A percentile compares a stretch with the other conserved stretches of the same genome.
These are phyloP conservation scores for Pythium myriotylum DNA, from an alignment of 352 stramenopile species.

Conservation along the genomic window DNA sequence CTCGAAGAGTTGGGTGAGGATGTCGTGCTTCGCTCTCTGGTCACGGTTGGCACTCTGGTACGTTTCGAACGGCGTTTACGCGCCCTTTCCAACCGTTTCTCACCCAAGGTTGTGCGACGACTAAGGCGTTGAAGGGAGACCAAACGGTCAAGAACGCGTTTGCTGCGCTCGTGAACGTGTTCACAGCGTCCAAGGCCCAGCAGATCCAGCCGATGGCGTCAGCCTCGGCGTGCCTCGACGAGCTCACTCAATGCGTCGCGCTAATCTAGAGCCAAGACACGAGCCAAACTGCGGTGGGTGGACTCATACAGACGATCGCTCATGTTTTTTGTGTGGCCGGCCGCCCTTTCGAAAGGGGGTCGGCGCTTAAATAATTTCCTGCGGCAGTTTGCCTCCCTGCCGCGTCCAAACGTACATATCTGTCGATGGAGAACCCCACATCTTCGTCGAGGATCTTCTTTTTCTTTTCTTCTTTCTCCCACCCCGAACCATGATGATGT, in stretches of 20 bases:
- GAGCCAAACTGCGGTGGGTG: neutral
- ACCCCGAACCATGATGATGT: neutral
- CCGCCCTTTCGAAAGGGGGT: neutral
- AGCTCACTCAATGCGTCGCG: slow-evolving; percentile 37
- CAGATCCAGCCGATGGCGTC: slow-evolving; percentile 37
- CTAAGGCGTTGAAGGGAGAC: slow-evolving; percentile 21
- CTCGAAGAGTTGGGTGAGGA: slow-evolving; percentile 79
- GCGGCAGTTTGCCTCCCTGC: slow-evolving; percentile 6
- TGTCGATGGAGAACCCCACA: neutral
- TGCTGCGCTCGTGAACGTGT: slow-evolving; percentile 52
- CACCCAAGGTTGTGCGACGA: slow-evolving; percentile 34
- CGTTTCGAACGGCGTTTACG: slow-evolving; percentile 2
- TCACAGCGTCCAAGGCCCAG: slow-evolving; percentile 49
- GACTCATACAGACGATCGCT: slow-evolving; percentile 23
- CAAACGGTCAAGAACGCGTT: slow-evolving; percentile 51
- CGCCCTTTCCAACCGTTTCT: neutral
- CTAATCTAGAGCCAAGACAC: slow-evolving; percentile 17
- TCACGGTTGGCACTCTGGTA: slow-evolving; percentile 74
- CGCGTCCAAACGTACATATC: slow-evolving; percentile 23
- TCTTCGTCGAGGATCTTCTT: neutral
- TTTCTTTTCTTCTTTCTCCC: neutral
- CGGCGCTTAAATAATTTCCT: slow-evolving; percentile 26
- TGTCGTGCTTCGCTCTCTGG: slow-evolving; percentile 64
- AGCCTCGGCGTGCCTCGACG: slow-evolving; percentile 58
- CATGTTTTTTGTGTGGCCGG: slow-evolving; percentile 23